Base-by-base conservation (phyloP, 176 grass and related monocot genomes). In the Otatea glauca region DNA sequence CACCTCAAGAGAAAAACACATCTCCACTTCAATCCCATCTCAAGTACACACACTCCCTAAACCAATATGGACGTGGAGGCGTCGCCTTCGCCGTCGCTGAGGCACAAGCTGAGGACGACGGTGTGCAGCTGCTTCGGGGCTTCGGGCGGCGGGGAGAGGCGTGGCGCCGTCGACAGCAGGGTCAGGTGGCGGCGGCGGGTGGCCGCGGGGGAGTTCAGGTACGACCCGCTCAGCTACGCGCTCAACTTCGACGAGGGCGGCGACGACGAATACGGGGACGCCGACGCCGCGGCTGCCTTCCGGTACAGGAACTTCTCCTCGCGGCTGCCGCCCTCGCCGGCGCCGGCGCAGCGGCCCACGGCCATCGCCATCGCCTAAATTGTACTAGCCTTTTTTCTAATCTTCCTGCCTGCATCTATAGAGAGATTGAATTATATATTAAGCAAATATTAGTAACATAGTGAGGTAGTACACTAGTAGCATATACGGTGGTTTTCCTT, bases 151-250 rank as follows among this genome's bases (percentile, higher is more conserved):
- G 44, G 29, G 23, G 49, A 70, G 45, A 17, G 42, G 58, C 13
- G 20, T 65, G 21, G 56, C 20, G 48, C 56, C 74, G 78, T 23
- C 41, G 38, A 60, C 69, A 66, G 87, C 56, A 4, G 70, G 65
- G 2, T 18, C 25, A 85, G 60, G 90, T 87, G 85, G 68, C 34
- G 58, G 55, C 74, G 74, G 60, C 74, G 66, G 13, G 87, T 79
- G 60, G 83, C 65, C 11, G 25, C 47, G 62, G 77, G 86, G 38
- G 88, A 89, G 48, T 97, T 94, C 86, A 59, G 86, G 55, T 97
- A 97, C 86, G 94, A 94, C 68, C 86, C 94, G 81, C 87, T 92
- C 69, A 94, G 94, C 87, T 97, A 97, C 77, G 90, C 94, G 53
- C 92, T 89, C 61, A 97, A 97, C 87, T 97, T 97, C 74, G 94